Conservation (phyloP, 805 yeast genomes). For the Alloascoidea africana region DNA sequence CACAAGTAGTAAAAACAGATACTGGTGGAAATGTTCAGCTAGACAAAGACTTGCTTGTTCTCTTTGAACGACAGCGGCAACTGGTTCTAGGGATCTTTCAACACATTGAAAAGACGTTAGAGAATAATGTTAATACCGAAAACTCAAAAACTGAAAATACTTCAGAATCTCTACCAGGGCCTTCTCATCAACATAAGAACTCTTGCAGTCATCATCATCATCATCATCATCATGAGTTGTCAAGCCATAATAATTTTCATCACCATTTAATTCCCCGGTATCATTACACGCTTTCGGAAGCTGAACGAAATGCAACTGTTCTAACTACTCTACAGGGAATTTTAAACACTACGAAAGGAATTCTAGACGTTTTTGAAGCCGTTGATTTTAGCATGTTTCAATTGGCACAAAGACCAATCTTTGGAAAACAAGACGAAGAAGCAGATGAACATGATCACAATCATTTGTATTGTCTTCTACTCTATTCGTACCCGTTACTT, state of each 20-base stretch:
- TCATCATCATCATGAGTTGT: too few relatives aligned
- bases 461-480: background rate
- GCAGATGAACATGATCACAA: background rate
- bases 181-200: slow-evolving; percentile 5
- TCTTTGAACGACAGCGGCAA: background rate
- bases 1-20: too few relatives aligned
- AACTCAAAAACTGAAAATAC: slow-evolving; percentile 9
- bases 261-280: too few relatives aligned
- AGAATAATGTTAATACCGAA: too few relatives aligned
- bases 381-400: background rate
- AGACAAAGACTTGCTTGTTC: background rate
- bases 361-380: background rate
- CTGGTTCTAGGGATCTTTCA: slow-evolving; percentile 6
- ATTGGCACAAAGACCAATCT: too few relatives aligned
- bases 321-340: slow-evolving; percentile 29
- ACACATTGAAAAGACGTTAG: slow-evolving; percentile 26
- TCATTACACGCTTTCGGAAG: slow-evolving; percentile 13
- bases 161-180: slow-evolving; percentile 17
- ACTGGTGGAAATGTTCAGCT: background rate
- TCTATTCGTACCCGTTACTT: slow-evolving; percentile 10
- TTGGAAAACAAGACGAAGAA: too few relatives aligned
- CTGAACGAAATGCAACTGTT: slow-evolving; percentile 34
- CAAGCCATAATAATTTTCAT: too few relatives aligned
- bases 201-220: too few relatives aligned
- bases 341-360: slow-evolving; percentile 1